Percentiles rank a stretch among this genome's conserved stretches.
Evolutionary conservation across 345 rosid genomes (phyloP).

Genomic region (Punica granatum): DNA sequence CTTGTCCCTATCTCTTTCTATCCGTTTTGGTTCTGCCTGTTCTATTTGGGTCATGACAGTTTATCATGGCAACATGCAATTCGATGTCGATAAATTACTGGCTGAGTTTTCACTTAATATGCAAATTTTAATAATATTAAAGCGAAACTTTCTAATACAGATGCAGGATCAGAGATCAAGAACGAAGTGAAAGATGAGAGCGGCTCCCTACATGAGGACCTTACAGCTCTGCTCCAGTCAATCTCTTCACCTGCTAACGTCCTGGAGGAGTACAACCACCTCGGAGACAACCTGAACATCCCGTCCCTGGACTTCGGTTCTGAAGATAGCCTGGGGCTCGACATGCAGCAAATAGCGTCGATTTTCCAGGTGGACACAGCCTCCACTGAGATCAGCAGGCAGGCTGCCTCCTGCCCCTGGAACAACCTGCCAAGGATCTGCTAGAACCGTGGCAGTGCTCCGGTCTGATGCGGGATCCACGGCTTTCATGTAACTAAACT

Average conservation of each 20-base stretch:
- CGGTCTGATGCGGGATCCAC: background rate
- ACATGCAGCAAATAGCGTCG: conserved; percentile 8
- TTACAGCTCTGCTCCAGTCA: conserved; percentile 27
- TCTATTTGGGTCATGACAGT: too few relatives aligned
- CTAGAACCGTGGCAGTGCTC: background rate
- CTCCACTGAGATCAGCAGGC: background rate
- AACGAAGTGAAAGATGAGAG: conserved; percentile 32
- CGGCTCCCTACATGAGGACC: conserved; percentile 38
- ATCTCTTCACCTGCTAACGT: conserved; percentile 19
- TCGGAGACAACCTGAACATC: background rate
- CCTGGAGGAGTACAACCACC: conserved; percentile 16
- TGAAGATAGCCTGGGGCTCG: conserved; percentile 5
- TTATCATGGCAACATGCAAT: too few relatives aligned
- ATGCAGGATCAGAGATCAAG: conserved; percentile 26
- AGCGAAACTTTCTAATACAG: background rate
- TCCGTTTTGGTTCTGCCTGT: too few relatives aligned
- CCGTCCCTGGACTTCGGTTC: background rate
- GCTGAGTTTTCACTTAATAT: too few relatives aligned
- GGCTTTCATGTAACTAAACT: background rate
- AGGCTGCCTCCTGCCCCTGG: conserved; percentile 3
- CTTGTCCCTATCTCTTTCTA: too few relatives aligned
- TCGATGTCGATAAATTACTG: too few relatives aligned
- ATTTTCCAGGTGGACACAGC: background rate
- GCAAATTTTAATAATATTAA: too few relatives aligned
- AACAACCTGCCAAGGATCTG: conserved; percentile 1